Percentiles rank a stretch among this genome's conserved stretches.
Conservation (phyloP, 1,284 basidiomycete genomes). For the Pyrrhoderma noxium region DNA sequence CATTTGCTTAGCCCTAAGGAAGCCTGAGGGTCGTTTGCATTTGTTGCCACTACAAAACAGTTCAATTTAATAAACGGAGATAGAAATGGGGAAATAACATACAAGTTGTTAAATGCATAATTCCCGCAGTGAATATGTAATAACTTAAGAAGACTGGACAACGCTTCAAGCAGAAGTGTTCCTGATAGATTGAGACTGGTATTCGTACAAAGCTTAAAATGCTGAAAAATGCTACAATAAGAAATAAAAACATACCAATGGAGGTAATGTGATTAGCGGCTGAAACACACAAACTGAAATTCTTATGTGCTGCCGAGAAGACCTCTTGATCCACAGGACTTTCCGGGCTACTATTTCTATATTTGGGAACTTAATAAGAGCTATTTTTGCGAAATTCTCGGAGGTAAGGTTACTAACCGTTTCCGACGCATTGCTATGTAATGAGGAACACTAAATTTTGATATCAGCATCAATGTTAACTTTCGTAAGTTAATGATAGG, state of each 20-base stretch:
- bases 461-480: background rate
- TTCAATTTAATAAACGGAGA: slow-evolving; percentile 20
- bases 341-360: slow-evolving; percentile 20
- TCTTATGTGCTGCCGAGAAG: slow-evolving; percentile 50
- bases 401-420: slow-evolving; percentile 22
- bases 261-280: slow-evolving; percentile 78
- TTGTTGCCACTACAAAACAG: slow-evolving; percentile 44
- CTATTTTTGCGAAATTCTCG: background rate
- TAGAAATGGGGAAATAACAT: slow-evolving; percentile 16
- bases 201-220: background rate
- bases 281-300: slow-evolving; percentile 61
- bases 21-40: slow-evolving; percentile 62
- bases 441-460: slow-evolving; percentile 16
- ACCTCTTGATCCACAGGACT: slow-evolving; percentile 42
- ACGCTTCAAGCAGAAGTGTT: slow-evolving; percentile 55
- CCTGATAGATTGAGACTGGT: slow-evolving; percentile 48
- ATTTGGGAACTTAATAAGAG: background rate
- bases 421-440: slow-evolving; percentile 22
- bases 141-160: slow-evolving; percentile 73
- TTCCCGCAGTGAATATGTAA: slow-evolving; percentile 75
- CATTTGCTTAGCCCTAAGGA: slow-evolving; percentile 56
- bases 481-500: slow-evolving; percentile 4
- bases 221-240: background rate
- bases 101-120: slow-evolving; percentile 75
- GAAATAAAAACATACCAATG: slow-evolving; percentile 41